A percentile compares a stretch with the other conserved stretches of the same genome.
Conservation (phyloP, 1,284 basidiomycete genomes). For the Quambalaria eucalypti region DNA sequence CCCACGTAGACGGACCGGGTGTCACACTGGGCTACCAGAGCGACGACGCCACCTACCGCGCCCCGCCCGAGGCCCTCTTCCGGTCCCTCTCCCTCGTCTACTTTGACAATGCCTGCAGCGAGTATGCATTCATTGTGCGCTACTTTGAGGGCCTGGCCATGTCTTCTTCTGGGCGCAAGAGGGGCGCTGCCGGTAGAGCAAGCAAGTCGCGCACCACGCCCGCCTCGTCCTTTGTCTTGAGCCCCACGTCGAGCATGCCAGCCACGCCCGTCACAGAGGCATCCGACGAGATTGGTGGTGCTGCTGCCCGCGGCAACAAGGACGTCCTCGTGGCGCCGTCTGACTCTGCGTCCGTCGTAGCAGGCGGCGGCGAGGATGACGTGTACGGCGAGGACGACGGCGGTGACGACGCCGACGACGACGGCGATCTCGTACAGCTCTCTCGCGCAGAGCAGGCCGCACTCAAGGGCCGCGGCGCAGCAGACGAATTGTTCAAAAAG, state of each 20-base stretch:
- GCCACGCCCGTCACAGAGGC: background rate
- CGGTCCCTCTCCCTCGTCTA: slow-evolving; percentile 33
- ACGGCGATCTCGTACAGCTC: slow-evolving; percentile 16
- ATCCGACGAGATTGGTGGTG: background rate
- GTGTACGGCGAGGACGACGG: slow-evolving; percentile 4
- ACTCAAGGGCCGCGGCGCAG: slow-evolving; percentile 13
- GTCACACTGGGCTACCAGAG: slow-evolving; percentile 39
- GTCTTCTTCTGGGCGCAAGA: background rate
- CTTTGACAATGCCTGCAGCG: slow-evolving; percentile 41
- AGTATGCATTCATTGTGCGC: slow-evolving; percentile 39
- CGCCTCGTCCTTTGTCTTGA: background rate
- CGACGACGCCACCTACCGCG: slow-evolving; percentile 23
- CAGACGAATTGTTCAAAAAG: slow-evolving; percentile 40
- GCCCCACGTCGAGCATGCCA: background rate
- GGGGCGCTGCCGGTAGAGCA: background rate
- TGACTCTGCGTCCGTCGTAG: background rate
- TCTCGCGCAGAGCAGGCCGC: slow-evolving; percentile 13
- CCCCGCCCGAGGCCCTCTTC: slow-evolving; percentile 39
- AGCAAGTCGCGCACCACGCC: background rate
- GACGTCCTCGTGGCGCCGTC: background rate
- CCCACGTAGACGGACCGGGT: slow-evolving; percentile 15
- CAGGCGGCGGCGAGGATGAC: background rate
- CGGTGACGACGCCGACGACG: slow-evolving; percentile 3
- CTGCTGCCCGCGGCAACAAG: background rate
- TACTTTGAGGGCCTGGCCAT: slow-evolving; percentile 27